Conservation (phyloP, 345 rosid genomes). For the Boechera retrofracta region DNA sequence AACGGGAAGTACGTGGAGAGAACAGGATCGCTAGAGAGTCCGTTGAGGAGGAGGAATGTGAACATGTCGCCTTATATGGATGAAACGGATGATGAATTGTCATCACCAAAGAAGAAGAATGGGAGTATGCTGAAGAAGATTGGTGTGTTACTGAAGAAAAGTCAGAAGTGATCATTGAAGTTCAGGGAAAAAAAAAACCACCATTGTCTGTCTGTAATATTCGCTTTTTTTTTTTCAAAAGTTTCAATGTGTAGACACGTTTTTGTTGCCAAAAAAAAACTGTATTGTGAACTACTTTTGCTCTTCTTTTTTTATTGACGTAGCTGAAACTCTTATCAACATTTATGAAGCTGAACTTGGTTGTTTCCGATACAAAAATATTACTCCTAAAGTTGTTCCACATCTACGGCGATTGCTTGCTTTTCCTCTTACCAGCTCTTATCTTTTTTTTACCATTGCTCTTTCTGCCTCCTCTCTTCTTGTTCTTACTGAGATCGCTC, state of each 20-base stretch:
- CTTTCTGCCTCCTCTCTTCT: no score
- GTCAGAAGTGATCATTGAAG: conserved; percentile 56
- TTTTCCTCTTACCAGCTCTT: no score
- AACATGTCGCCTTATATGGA: conserved; percentile 75
- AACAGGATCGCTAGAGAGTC: conserved; percentile 63
- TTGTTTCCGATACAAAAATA: neutral
- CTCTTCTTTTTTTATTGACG: conserved; percentile 2
- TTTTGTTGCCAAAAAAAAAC: conserved; percentile 20
- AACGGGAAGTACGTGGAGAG: conserved; percentile 69
- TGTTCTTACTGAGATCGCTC: no score
- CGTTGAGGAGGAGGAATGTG: conserved; percentile 50
- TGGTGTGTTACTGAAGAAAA: conserved; percentile 90
- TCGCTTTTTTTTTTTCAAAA: neutral
- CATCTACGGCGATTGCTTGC: no score
- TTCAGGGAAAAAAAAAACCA: neutral
- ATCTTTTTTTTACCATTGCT: no score
- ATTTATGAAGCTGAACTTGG: conserved; percentile 18
- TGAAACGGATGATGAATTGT: conserved; percentile 76
- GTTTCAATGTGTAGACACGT: conserved; percentile 30
- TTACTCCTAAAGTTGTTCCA: no score
- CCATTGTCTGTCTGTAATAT: conserved; percentile 18
- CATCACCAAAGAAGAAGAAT: conserved; percentile 85
- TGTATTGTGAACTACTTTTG: conserved; percentile 37
- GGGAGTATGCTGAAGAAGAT: conserved; percentile 89
- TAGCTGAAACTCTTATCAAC: conserved; percentile 35